Percentiles rank a stretch among this genome's conserved stretches.
phyloP scores from a whole-genome alignment of 1,284 basidiomycete species.

The Apiotrichum mycotoxinovorans region DNA sequence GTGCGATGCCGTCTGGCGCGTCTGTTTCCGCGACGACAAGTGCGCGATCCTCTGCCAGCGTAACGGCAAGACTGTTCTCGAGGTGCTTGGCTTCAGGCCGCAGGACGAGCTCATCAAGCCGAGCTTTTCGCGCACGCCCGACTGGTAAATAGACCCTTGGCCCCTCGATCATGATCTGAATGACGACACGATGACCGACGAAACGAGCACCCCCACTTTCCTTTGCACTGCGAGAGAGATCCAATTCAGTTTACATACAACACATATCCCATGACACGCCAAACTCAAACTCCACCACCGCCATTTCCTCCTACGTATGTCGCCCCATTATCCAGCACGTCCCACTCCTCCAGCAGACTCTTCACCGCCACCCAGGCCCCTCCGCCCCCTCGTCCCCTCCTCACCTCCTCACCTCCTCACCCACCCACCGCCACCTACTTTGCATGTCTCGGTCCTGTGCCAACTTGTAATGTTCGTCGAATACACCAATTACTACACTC shows the following conservation, averaged over 20 bases:
- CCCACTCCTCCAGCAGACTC: neutral
- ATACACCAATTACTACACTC: neutral
- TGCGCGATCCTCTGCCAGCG: conserved; percentile 80
- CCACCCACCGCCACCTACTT: neutral
- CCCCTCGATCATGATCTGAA: too few relatives aligned
- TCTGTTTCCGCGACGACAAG: conserved; percentile 70
- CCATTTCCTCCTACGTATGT: too few relatives aligned
- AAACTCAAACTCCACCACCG: too few relatives aligned
- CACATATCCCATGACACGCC: too few relatives aligned
- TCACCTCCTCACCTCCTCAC: neutral
- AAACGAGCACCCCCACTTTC: neutral
- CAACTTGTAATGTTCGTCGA: neutral
- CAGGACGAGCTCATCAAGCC: conserved; percentile 27
- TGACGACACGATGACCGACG: too few relatives aligned
- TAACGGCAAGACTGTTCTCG: conserved; percentile 80
- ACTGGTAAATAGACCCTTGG: conserved; percentile 16
- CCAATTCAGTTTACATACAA: too few relatives aligned
- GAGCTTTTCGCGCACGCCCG: conserved; percentile 8
- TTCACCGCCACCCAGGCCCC: neutral
- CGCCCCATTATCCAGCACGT: neutral
- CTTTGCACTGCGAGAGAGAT: neutral
- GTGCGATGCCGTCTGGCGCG: conserved; percentile 85
- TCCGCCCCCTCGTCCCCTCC: neutral
- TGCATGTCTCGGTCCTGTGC: too few relatives aligned
- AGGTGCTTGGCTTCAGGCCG: conserved; percentile 57